Percentiles rank a stretch among this genome's conserved stretches.
Evolutionary conservation across 1,284 basidiomycete genomes (phyloP).

Genomic region (Irpex rosettiformis): DNA sequence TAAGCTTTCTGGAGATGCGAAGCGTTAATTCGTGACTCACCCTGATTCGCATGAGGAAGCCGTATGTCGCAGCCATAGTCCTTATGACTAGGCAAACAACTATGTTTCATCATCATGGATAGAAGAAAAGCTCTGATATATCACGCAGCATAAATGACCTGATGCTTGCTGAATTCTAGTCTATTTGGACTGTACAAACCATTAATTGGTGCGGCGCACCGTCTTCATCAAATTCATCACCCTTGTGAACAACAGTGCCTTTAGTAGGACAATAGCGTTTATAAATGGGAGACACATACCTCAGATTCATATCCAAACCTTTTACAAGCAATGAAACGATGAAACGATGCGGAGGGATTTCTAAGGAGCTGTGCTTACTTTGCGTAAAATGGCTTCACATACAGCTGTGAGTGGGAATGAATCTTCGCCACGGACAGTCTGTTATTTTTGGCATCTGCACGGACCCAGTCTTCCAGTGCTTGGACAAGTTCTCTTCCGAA

Average conservation of each 20-base stretch:
- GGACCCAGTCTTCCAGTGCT: constrained; percentile 56
- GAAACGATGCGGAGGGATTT: constrained; percentile 3
- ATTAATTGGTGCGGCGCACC: constrained; percentile 79
- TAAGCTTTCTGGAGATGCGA: neutral
- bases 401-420: constrained; percentile 65
- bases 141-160: neutral
- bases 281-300: constrained; percentile 37
- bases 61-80: no score
- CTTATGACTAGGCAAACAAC: no score
- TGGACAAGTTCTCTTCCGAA: constrained; percentile 65
- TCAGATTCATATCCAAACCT: constrained; percentile 71
- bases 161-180: constrained; percentile 4
- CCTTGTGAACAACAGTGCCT: constrained; percentile 37
- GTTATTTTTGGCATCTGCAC: constrained; percentile 32
- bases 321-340: constrained; percentile 5
- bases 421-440: constrained; percentile 34
- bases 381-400: constrained; percentile 67
- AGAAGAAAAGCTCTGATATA: neutral
- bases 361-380: constrained; percentile 45
- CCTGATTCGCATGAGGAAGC: no score
- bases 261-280: constrained; percentile 14
- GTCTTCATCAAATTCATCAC: constrained; percentile 75
- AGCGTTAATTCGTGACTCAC: neutral
- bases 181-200: constrained; percentile 51
- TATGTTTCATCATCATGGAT: neutral